A percentile compares a stretch with the other conserved stretches of the same genome.
Conservation (phyloP, 371 early-diverging fungal genomes). For the Actinomucor elegans region DNA sequence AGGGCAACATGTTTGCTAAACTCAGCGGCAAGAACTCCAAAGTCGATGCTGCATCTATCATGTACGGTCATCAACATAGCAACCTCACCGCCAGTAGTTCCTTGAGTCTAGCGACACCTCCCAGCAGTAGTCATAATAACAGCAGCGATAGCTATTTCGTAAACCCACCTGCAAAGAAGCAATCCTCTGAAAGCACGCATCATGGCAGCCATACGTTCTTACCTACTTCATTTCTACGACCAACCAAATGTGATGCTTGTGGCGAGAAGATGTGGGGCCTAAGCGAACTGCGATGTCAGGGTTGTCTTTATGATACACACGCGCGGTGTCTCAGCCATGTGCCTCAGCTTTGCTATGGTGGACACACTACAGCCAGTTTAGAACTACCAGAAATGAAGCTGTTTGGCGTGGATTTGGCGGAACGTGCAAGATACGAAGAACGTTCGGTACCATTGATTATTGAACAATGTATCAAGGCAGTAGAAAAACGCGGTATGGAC, state of each 20-base stretch:
- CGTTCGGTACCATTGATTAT: constrained; percentile 71
- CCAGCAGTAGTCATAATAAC: neutral
- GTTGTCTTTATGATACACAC: constrained; percentile 31
- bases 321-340: constrained; percentile 38
- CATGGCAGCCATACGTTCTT: constrained; percentile 64
- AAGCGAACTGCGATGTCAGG: constrained; percentile 72
- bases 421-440: constrained; percentile 29
- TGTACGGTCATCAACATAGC: constrained; percentile 1
- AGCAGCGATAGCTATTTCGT: no score
- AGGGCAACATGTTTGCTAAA: constrained; percentile 50
- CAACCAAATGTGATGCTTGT: constrained; percentile 81
- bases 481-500: constrained; percentile 78
- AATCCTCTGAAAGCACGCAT: constrained; percentile 16
- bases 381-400: constrained; percentile 16
- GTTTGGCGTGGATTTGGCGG: constrained; percentile 35
- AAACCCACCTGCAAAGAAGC: constrained; percentile 10
- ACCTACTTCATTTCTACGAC: constrained; percentile 61
- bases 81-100: constrained; percentile 5
- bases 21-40: constrained; percentile 25
- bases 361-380: constrained; percentile 11
- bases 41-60: constrained; percentile 1
- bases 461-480: constrained; percentile 72
- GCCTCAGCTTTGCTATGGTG: constrained; percentile 32
- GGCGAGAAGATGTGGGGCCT: constrained; percentile 85
- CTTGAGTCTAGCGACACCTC: neutral